phyloP scores from a whole-genome alignment of 208 protist genomes.

The Ichthyophonus hoferi region DNA sequence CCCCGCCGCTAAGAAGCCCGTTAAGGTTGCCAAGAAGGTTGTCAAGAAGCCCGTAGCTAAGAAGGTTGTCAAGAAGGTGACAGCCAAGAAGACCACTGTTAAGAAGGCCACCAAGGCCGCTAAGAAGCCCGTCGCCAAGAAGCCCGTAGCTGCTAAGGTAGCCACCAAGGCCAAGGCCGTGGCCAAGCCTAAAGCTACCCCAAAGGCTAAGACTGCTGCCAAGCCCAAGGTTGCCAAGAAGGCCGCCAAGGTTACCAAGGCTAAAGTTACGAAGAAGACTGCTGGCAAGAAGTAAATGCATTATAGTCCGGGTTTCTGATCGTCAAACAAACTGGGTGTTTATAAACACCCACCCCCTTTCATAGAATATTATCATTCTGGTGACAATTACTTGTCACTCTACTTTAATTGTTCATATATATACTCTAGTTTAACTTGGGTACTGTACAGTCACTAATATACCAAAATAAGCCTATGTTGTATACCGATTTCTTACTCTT shows the following conservation, averaged over 20 bases:
- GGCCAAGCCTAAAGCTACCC: slow-evolving; percentile 26
- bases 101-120: slow-evolving; percentile 33
- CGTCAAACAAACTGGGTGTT: neutral
- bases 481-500: too few species aligned
- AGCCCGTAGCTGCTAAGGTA: neutral
- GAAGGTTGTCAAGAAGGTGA: slow-evolving; percentile 24
- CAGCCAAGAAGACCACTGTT: neutral
- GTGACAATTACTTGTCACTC: too few species aligned
- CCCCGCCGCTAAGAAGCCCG: slow-evolving; percentile 10
- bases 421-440: too few species aligned
- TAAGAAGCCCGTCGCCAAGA: neutral
- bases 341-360: neutral
- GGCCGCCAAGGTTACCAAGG: neutral
- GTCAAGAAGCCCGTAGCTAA: neutral
- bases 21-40: neutral
- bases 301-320: neutral
- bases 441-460: too few species aligned
- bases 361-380: too few species aligned
- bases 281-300: slow-evolving; percentile 20
- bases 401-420: too few species aligned
- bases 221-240: slow-evolving; percentile 32
- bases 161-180: neutral
- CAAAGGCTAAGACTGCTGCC: slow-evolving; percentile 16
- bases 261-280: slow-evolving; percentile 24
- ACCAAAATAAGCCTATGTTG: too few species aligned